Percentiles rank a stretch among this genome's conserved stretches.
Evolutionary conservation across 106 monocot genomes (phyloP).

Genomic region (Ottelia alismoides): DNA sequence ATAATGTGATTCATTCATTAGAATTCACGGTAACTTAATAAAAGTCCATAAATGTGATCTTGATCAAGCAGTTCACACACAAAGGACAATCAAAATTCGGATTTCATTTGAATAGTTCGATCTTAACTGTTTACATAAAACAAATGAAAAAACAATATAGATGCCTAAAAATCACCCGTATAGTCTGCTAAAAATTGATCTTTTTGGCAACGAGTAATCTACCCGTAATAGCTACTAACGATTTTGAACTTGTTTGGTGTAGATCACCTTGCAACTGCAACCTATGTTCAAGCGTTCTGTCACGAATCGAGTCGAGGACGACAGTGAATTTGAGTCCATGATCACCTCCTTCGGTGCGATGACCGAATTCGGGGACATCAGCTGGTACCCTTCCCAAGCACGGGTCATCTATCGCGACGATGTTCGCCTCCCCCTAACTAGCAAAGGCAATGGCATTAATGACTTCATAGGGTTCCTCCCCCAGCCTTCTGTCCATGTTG

Average conservation of each 20-base stretch:
- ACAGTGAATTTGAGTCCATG: neutral
- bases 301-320: slow-evolving; percentile 1
- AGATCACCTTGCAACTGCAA: slow-evolving; percentile 10
- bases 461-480: slow-evolving; percentile 13
- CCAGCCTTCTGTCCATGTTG: neutral
- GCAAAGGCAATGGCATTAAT: neutral
- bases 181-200: too few species aligned
- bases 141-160: too few species aligned
- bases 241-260: neutral
- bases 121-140: too few species aligned
- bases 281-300: slow-evolving; percentile 16
- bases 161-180: too few species aligned
- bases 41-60: too few species aligned
- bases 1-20: too few species aligned
- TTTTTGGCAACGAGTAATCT: too few species aligned
- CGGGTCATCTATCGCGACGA: slow-evolving; percentile 8
- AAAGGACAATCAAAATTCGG: too few species aligned
- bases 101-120: too few species aligned
- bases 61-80: too few species aligned
- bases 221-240: too few species aligned
- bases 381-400: slow-evolving; percentile 12
- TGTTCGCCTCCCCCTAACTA: neutral
- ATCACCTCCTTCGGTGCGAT: slow-evolving; percentile 3
- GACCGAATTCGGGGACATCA: slow-evolving; percentile 9
- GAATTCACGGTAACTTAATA: too few species aligned